Base-by-base conservation (phyloP, 164 flowering plant genomes). In the Santalum album region DNA sequence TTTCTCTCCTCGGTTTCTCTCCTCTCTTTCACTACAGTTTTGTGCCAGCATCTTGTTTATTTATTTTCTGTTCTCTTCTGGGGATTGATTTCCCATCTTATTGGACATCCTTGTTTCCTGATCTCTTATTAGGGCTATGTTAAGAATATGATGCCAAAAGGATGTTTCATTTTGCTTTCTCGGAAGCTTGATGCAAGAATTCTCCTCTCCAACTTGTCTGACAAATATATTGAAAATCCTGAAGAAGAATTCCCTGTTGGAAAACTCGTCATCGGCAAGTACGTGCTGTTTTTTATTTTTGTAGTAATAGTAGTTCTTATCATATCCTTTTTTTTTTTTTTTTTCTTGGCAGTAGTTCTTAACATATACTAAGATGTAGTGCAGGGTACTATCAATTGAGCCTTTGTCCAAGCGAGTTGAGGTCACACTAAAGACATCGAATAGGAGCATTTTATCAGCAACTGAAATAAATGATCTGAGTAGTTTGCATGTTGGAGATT, bases 171-270 rank as follows among this genome's bases (percentile, higher is more conserved):
- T 63, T 54, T 76, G 78, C 86, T 89, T 21, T 85, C 99, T 4
- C 72, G 97, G 72, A 83, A 83, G 65, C 49, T 92, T 35, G 99
- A 92, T 69, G 99, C 99, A 16, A 89, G 68, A 72, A 68, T 92
- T 62, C 86, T 81, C 24, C 63, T 92, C n/a, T 82, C 92, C 20
- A 87, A 92, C 75, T 72, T 92, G 72, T 80, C 88, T 22, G 84
- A 87, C 53, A 73, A 73, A 24, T 94, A 35, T 75, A 59, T 90
- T 57, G 73, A 80, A 43, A 66, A 82, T 42, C 95, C 78, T 25
- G 85, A 70, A 55, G 75, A 70, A 57, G 97, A 87, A 49, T 94
- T 87, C 54, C 96, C 95, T 36, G 54, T 82, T 57, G 96, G 97
- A 27, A 85, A 78, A 65, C 88, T 85, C 53, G 88, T 94, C 23